Evolutionary conservation across 148 eudicot genomes (phyloP).

Genomic region (Arctostaphylos glauca): DNA sequence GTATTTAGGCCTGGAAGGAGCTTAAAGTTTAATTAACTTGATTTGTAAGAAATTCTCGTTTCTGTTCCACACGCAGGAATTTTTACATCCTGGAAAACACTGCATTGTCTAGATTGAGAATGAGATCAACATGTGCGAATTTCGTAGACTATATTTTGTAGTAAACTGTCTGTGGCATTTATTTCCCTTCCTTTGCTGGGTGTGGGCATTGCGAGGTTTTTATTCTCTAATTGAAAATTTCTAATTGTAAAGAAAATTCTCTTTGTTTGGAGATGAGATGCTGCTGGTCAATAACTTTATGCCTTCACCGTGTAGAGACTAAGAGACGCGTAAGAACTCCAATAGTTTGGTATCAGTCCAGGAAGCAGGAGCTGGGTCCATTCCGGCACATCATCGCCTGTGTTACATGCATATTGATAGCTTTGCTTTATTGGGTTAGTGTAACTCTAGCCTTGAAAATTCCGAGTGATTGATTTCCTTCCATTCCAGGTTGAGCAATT

Average conservation of each 20-base stretch:
- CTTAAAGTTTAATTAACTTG: background rate
- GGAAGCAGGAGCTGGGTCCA: background rate
- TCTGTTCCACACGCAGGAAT: background rate
- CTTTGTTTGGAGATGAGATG: slow-evolving; percentile 10
- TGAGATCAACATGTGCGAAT: background rate
- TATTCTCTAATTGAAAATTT: background rate
- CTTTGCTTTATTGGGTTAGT: background rate
- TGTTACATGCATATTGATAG: background rate
- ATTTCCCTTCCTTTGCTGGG: background rate
- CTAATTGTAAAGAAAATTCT: background rate
- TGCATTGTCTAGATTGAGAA: background rate
- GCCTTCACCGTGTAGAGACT: background rate
- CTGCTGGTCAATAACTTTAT: background rate
- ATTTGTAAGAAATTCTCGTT: background rate
- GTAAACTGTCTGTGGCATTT: background rate
- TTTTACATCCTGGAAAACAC: background rate
- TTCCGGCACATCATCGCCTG: background rate
- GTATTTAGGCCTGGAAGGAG: background rate
- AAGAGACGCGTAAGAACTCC: background rate
- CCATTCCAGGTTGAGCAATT: slow-evolving; percentile 77
- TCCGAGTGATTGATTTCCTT: background rate
- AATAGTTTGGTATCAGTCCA: background rate
- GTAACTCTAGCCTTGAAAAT: background rate
- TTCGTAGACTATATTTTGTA: background rate
- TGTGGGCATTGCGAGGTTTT: background rate